Base-by-base conservation (phyloP, 441 rosid genomes). In the Macaranga tanarius region DNA sequence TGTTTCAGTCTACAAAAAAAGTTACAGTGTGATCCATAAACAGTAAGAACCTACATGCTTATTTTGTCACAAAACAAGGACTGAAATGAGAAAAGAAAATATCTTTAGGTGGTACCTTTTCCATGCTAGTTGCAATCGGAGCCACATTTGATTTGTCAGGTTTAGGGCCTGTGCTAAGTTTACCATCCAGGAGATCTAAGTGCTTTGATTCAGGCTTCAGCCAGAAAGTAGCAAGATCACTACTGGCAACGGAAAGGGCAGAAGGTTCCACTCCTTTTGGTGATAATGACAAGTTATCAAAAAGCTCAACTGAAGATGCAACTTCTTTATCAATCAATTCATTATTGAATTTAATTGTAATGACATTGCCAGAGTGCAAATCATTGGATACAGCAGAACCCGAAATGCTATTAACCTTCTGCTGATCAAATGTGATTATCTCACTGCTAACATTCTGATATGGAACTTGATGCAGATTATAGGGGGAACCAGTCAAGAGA, bases 261-360 rank as follows among this genome's bases (percentile, higher is more conserved):
- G 59, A 59, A 66, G 56, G 68, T 58, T 79, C 76, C 50, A 66
- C 72, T 58, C 63, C 69, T 70, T 71, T 65, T 66, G 81, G 66
- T 31, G 73, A 71, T 62, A 80, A 54, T 52, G 86, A 71, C 62
- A 80, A 77, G 81, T 65, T 74, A 68, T 42, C 64, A 68, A 83
- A 61, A 42, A 74, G 75, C 67, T 65, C 73, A 44, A 80, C 67
- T 0, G 82, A 69, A 52, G 80, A 73, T 15, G 73, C 71, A 76
- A 64, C 60, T 76, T 65, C 66, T 38, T 13, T 55, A 56, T 15
- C 52, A 34, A 56, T 25, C 59, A 56, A 51, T 5, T 48, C 71
- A 7, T 26, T 25, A 17, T 55, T 61, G 71, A 51, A 57, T 51
- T 69, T 65, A 23, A 20, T 19, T 51, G n/a, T 48, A 15, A 23